Evolutionary conservation across 495 filamentous ascomycete species (phyloP), one percentile per base, ranked within the genome.

Genomic region (Penicillium bovifimosum): DNA sequence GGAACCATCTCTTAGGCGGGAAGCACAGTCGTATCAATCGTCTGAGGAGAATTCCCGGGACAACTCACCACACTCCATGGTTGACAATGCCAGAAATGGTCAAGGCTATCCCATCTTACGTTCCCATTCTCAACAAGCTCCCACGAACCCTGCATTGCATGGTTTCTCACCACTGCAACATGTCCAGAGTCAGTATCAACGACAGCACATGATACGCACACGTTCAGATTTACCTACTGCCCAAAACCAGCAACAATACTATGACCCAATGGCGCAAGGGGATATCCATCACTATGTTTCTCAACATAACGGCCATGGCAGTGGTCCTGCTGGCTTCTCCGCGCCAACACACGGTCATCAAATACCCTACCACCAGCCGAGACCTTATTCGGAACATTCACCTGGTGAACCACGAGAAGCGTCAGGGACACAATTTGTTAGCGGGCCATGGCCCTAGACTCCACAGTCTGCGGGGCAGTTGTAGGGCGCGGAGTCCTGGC

Each of bases 401-500:
- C 18, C 9, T 4, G 33, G 24, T 11, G 24, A 38, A 55, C 6
- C 49, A 38, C 8, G 52, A 48, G 29, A 44, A 29, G 29, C 41
- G 6, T 59, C 55, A 0, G 57, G 59, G 49, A 36, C 58, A 5
- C 60, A 59, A 13, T 66, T 64, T 39, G 47, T 64, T n/a, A 66
- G 61, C 44, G 63, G 61, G 10, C 61, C 61, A 9, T 66, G 61
- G 63, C 52, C 53, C 1, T 51, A 50, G 6, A 55, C 51, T 9
- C 57, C 57, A 9, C 60, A 60, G 31, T 41, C 44, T 31, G 41
- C 53, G 8, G 56, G 52, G 0, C 47, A 47, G 20, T 28, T 6
- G 7, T 42, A 42, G 18, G 31, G 13, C 26, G 8, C 7, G 8
- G 10, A 0, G 0, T 26, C 18, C 6, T 50, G 1, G 14, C 11